Percentiles rank a stretch among this genome's conserved stretches.
phyloP scores from a whole-genome alignment of 225 moss, liverwort and hornwort species.

The Physcomitrium patens region DNA sequence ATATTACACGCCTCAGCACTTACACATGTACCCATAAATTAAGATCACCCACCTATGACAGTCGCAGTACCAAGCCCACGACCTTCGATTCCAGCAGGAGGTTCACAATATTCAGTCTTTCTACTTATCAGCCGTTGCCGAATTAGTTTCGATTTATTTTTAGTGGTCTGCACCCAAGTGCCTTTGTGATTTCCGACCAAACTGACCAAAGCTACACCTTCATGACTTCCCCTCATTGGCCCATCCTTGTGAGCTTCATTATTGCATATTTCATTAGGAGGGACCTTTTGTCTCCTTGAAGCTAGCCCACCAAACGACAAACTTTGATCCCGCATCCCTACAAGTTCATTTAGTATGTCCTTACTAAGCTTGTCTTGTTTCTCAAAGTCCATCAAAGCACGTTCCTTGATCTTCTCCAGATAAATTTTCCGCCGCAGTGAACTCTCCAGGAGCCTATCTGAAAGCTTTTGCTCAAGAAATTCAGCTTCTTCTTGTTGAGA shows the following conservation, averaged over 20 bases:
- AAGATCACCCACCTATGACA: constrained; percentile 19
- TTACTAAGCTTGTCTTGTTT: constrained; percentile 37
- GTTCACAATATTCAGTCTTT: constrained; percentile 43
- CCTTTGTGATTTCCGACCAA: constrained; percentile 34
- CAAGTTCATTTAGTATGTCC: constrained; percentile 32
- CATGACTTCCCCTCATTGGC: constrained; percentile 2
- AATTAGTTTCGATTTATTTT: constrained; percentile 47
- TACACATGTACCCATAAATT: background rate
- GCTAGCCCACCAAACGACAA: constrained; percentile 34
- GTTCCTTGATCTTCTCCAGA: constrained; percentile 49
- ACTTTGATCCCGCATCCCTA: constrained; percentile 27
- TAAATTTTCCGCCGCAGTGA: constrained; percentile 36
- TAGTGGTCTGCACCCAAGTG: constrained; percentile 23
- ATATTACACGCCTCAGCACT: background rate
- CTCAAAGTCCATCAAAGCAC: constrained; percentile 47
- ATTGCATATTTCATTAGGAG: constrained; percentile 34
- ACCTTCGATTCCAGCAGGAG: constrained; percentile 26
- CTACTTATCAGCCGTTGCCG: constrained; percentile 27
- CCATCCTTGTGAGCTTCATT: constrained; percentile 28
- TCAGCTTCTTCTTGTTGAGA: constrained; percentile 42
- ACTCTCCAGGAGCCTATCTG: constrained; percentile 44
- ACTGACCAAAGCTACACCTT: constrained; percentile 35
- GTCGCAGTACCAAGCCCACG: constrained; percentile 31
- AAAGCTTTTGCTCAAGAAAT: constrained; percentile 39
- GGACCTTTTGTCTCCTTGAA: constrained; percentile 36